Conservation (phyloP, 306 rosid genomes). For the Vachellia collinsii region DNA sequence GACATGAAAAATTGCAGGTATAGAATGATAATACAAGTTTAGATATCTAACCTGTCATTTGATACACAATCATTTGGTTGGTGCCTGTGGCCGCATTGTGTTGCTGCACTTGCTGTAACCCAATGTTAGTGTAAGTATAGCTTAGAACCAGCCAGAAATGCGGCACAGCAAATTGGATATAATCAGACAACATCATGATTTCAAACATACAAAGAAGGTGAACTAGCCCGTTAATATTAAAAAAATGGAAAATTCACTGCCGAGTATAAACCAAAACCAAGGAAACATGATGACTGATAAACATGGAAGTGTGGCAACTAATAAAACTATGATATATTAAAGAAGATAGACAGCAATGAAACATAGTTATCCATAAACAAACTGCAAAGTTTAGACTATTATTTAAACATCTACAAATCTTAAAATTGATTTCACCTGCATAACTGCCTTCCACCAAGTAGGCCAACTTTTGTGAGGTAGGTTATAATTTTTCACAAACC, state of each 20-base stretch:
- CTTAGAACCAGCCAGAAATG: not conserved
- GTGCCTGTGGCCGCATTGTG: not conserved
- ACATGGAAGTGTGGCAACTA: not conserved
- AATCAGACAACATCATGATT: not conserved
- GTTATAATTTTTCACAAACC: not conserved
- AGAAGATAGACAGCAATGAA: not conserved
- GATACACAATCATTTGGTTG: not conserved
- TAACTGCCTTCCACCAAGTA: not conserved
- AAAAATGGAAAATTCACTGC: not conserved
- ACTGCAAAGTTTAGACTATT: not conserved
- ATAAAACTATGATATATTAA: not conserved
- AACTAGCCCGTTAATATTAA: not conserved
- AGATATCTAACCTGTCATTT: not conserved
- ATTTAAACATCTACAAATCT: not conserved
- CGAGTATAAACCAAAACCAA: not conserved
- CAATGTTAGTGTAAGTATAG: not conserved
- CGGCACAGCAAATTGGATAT: conserved; percentile 24
- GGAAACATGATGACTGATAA: not conserved
- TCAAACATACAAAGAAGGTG: not conserved
- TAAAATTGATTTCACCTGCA: not conserved
- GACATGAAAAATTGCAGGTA: not conserved
- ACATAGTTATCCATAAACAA: not conserved
- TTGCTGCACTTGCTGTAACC: not conserved
- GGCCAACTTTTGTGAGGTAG: not conserved
- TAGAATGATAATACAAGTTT: not conserved